Evolutionary conservation across 768 basidiomycete species (phyloP).

Genomic region (Termitomyces sp.): DNA sequence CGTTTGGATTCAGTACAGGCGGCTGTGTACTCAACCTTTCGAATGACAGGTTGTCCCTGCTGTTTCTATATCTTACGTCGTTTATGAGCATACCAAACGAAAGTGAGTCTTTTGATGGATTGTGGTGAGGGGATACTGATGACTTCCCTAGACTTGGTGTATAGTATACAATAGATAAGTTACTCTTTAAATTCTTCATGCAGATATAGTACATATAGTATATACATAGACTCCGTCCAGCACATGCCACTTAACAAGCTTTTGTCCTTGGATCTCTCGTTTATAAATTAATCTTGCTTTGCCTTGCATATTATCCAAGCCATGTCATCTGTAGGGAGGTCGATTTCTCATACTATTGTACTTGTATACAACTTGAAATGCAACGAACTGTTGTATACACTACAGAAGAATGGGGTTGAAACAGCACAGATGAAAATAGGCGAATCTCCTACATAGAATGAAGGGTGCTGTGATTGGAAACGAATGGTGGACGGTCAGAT

Average conservation of each 20-base stretch:
- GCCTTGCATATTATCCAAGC: not conserved
- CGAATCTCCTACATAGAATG: conserved; percentile 4
- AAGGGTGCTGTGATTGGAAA: conserved; percentile 6
- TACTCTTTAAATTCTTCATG: conserved; percentile 2
- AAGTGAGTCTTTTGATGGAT: conserved; percentile 40
- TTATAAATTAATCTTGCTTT: not conserved
- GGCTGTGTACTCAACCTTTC: not conserved
- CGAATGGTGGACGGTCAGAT: conserved; percentile 21
- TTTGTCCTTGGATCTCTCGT: not conserved
- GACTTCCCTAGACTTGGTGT: conserved; percentile 52
- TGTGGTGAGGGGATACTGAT: not conserved
- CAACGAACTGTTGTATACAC: conserved; percentile 7
- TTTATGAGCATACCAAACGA: conserved; percentile 85
- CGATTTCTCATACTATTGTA: conserved; percentile 13
- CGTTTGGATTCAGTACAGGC: conserved; percentile 2
- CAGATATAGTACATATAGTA: not conserved
- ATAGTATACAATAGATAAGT: conserved; percentile 28
- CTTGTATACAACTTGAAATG: conserved; percentile 11
- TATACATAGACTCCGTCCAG: conserved; percentile 7
- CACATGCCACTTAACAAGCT: conserved; percentile 6
- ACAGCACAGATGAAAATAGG: conserved; percentile 1
- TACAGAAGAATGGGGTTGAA: conserved; percentile 1
- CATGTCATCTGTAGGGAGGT: conserved; percentile 1
- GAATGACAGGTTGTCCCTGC: conserved; percentile 80
- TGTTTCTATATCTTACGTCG: conserved; percentile 95